phyloP scores from a whole-genome alignment of 208 protist genomes.

The Strigomonas galati region DNA sequence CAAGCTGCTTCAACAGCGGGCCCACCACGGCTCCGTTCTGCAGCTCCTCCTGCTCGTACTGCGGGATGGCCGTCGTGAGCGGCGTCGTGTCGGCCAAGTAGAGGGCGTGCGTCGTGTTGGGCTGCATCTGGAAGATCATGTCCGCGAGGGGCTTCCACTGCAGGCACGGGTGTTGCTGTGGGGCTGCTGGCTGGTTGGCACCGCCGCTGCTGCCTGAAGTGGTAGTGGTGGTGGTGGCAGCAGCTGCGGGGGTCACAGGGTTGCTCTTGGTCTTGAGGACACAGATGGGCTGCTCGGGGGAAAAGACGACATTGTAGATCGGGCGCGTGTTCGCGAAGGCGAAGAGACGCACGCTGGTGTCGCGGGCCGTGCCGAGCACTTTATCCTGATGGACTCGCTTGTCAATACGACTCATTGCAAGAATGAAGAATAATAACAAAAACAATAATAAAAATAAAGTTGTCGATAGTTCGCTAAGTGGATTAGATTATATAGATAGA shows the following conservation, averaged over 20 bases:
- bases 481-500: background rate
- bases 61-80: slow-evolving; percentile 25
- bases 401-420: slow-evolving; percentile 55
- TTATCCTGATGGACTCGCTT: slow-evolving; percentile 60
- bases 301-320: slow-evolving; percentile 64
- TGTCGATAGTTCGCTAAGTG: no score
- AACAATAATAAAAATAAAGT: no score
- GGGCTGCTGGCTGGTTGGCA: background rate
- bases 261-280: slow-evolving; percentile 61
- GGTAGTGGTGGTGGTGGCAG: background rate
- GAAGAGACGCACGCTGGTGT: slow-evolving; percentile 61
- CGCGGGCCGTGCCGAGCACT: slow-evolving; percentile 56
- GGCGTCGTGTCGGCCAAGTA: slow-evolving; percentile 53
- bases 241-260: background rate
- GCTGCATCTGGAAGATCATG: slow-evolving; percentile 47
- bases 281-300: slow-evolving; percentile 65
- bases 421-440: no score
- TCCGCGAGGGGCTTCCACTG: slow-evolving; percentile 68
- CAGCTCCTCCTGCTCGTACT: slow-evolving; percentile 51
- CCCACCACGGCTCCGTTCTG: slow-evolving; percentile 41
- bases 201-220: background rate
- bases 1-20: slow-evolving; percentile 48
- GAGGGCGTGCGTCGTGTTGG: slow-evolving; percentile 72
- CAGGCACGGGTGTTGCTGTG: slow-evolving; percentile 57
- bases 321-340: slow-evolving; percentile 71